phyloP scores from a whole-genome alignment of 2,329 filamentous ascomycete genomes.

The Diaporthe sp. region DNA sequence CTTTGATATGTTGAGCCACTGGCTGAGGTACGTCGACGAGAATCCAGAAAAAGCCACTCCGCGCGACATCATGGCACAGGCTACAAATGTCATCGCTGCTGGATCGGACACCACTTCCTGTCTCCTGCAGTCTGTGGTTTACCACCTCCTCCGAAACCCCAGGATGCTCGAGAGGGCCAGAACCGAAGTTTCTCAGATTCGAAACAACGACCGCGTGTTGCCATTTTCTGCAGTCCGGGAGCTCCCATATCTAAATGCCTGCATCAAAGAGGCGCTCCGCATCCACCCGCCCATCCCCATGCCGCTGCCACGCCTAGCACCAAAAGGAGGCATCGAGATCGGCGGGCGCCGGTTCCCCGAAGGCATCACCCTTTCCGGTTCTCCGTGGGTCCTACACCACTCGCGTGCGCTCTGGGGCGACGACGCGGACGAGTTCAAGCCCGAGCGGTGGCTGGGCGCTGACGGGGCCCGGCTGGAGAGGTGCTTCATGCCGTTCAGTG shows the following conservation, averaged over 20 bases:
- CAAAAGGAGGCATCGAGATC: slow-evolving; percentile 46
- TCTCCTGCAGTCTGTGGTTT: slow-evolving; percentile 10
- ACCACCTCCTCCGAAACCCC: slow-evolving; percentile 23
- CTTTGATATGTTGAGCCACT: slow-evolving; percentile 12
- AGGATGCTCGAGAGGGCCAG: not conserved
- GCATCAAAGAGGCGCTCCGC: slow-evolving; percentile 34
- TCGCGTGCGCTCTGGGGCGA: slow-evolving; percentile 45
- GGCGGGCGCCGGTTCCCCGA: slow-evolving; percentile 46
- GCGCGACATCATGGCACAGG: slow-evolving; percentile 10
- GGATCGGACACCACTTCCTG: slow-evolving; percentile 24
- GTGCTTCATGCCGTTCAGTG: slow-evolving; percentile 42
- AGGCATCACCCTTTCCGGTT: slow-evolving; percentile 47
- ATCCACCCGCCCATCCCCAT: slow-evolving; percentile 34
- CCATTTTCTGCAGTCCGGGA: not conserved
- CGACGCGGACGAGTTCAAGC: slow-evolving; percentile 45
- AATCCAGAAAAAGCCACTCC: not conserved
- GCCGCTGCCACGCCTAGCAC: slow-evolving; percentile 31
- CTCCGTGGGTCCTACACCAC: slow-evolving; percentile 47
- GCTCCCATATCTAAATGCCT: slow-evolving; percentile 28
- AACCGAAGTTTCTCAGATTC: not conserved
- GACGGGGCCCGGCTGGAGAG: slow-evolving; percentile 42
- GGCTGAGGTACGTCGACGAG: not conserved
- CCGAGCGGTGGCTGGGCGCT: slow-evolving; percentile 45
- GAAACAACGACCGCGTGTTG: not conserved
- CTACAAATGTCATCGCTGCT: not conserved